Percentiles rank a stretch among this genome's conserved stretches.
phyloP scores from a whole-genome alignment of 1,284 basidiomycete genomes.

The Macrocystidia cucumis region DNA sequence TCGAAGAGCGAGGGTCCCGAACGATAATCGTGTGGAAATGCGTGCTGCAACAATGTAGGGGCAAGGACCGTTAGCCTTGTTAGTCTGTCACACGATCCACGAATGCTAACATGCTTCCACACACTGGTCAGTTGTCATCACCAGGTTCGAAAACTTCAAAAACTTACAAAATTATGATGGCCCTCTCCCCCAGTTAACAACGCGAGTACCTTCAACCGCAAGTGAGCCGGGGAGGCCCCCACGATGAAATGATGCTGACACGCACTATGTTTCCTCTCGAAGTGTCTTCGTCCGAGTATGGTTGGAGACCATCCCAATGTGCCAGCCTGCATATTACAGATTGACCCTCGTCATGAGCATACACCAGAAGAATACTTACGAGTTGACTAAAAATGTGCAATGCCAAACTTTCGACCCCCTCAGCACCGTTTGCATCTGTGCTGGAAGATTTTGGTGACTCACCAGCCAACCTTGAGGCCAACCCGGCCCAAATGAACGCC shows the following conservation, averaged over 20 bases:
- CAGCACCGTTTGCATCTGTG: background rate
- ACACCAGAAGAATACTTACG: slow-evolving; percentile 31
- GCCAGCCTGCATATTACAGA: slow-evolving; percentile 42
- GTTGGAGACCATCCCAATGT: slow-evolving; percentile 74
- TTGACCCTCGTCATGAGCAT: background rate
- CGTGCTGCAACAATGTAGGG: slow-evolving; percentile 38
- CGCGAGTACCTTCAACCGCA: slow-evolving; percentile 45
- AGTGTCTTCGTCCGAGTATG: slow-evolving; percentile 73
- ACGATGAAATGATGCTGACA: background rate
- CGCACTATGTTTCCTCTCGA: slow-evolving; percentile 63
- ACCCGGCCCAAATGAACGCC: slow-evolving; percentile 62
- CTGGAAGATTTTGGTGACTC: slow-evolving; percentile 1
- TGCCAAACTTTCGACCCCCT: slow-evolving; percentile 51
- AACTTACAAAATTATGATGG: slow-evolving; percentile 67
- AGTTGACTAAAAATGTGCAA: slow-evolving; percentile 76
- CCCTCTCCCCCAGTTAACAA: slow-evolving; percentile 72
- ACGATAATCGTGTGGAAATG: slow-evolving; percentile 72
- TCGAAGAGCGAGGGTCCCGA: slow-evolving; percentile 53
- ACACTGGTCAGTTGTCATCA: background rate
- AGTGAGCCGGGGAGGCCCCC: slow-evolving; percentile 5
- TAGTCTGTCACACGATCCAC: background rate
- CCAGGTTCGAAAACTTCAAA: background rate
- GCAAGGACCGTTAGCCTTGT: background rate
- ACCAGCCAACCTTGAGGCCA: slow-evolving; percentile 27
- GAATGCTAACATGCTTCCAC: slow-evolving; percentile 19